Conservation (phyloP, 2,329 filamentous ascomycete genomes). For the Emergomyces orientalis region DNA sequence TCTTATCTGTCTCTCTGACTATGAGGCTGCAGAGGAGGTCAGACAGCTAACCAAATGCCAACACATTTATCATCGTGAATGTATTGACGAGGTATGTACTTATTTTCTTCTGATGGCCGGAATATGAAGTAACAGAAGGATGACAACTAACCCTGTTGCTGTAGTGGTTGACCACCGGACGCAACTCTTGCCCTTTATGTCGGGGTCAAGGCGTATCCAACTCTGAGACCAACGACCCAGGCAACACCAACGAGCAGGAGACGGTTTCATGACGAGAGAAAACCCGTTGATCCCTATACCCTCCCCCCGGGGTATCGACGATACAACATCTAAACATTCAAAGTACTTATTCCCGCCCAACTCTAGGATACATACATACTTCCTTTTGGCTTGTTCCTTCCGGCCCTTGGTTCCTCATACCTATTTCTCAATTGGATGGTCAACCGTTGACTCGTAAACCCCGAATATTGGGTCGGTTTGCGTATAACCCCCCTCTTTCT, state of each 20-base stretch:
- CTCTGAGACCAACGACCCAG: conserved; percentile 4
- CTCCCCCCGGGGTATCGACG: neutral
- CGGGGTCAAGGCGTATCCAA: conserved; percentile 51
- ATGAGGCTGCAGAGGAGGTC: conserved; percentile 52
- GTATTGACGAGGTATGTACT: conserved; percentile 55
- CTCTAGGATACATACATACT: neutral
- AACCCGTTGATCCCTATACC: neutral
- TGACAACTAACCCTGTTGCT: conserved; percentile 23
- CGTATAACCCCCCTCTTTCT: neutral
- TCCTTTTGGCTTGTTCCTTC: neutral
- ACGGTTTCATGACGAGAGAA: neutral
- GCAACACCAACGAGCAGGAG: conserved; percentile 2
- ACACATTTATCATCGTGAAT: conserved; percentile 59
- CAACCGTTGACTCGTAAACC: neutral
- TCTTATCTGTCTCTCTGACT: conserved; percentile 58
- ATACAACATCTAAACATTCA: neutral
- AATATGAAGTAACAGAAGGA: conserved; percentile 9
- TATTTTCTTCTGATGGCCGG: neutral
- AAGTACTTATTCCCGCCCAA: neutral
- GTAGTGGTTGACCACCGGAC: conserved; percentile 59
- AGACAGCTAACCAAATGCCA: conserved; percentile 54
- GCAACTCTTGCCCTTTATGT: conserved; percentile 55
- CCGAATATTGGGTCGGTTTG: neutral
- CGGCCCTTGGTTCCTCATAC: neutral
- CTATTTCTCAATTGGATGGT: neutral